These are phyloP conservation scores for Millerozyma acaciae DNA, from an alignment of 805 yeast genomes.

Conservation along the genomic window DNA sequence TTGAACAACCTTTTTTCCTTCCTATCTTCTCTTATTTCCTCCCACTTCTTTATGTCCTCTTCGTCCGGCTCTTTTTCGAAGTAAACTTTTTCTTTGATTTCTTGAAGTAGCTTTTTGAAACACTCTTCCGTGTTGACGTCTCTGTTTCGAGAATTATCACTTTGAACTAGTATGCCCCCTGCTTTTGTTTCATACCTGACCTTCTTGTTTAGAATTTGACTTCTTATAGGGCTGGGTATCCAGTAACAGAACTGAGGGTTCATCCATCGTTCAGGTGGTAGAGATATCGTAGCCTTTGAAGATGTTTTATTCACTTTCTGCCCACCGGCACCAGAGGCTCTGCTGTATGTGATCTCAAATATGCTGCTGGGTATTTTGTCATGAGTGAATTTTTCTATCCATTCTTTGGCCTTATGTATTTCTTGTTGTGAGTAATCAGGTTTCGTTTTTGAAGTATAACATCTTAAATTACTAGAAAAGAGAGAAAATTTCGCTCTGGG, in stretches of 20 bases:
- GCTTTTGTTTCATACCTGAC: slow-evolving; percentile 53
- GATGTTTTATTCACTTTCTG: slow-evolving; percentile 77
- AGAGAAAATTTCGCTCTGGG: too few species aligned
- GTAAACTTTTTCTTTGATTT: slow-evolving; percentile 44
- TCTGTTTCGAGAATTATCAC: slow-evolving; percentile 57
- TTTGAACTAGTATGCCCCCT: slow-evolving; percentile 56
- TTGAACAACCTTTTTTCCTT: slow-evolving; percentile 30
- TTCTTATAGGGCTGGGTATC: slow-evolving; percentile 54
- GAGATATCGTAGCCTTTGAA: slow-evolving; percentile 60
- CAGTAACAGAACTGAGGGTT: slow-evolving; percentile 40
- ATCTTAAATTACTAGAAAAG: too few species aligned
- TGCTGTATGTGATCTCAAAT: slow-evolving; percentile 45
- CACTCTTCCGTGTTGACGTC: slow-evolving; percentile 57
- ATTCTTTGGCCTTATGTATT: slow-evolving; percentile 32
- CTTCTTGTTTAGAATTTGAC: slow-evolving; percentile 34
- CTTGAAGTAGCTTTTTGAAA: slow-evolving; percentile 52
- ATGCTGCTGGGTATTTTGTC: slow-evolving; percentile 39
- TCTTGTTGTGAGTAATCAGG: slow-evolving; percentile 18
- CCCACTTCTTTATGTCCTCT: slow-evolving; percentile 52
- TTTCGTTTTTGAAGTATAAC: too few species aligned
- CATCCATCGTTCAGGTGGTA: slow-evolving; percentile 43
- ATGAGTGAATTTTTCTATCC: slow-evolving; percentile 36
- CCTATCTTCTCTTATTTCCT: slow-evolving; percentile 24
- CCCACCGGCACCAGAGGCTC: slow-evolving; percentile 86
- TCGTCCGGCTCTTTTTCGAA: slow-evolving; percentile 47